A percentile compares a stretch with the other conserved stretches of the same genome.
Conservation (phyloP, 176 grass and related monocot species). For the Metroxylon sagu region DNA sequence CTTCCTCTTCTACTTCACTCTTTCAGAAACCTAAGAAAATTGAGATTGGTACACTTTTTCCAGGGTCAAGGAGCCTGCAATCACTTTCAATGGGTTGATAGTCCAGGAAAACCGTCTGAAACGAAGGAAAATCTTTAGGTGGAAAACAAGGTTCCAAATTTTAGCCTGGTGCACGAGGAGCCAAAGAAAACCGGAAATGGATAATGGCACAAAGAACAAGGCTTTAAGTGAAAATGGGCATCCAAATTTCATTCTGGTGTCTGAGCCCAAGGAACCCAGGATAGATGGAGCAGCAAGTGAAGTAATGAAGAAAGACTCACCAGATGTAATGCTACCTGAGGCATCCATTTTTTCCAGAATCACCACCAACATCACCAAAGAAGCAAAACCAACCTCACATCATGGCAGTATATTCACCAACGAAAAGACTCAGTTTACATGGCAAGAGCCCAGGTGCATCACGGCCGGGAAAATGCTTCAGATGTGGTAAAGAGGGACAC, state of each 20-base stretch:
- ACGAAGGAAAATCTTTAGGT: not conserved
- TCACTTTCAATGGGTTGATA: slow-evolving; percentile 9
- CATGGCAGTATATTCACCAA: not conserved
- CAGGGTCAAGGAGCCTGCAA: slow-evolving; percentile 46
- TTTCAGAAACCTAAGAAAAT: too few relatives aligned
- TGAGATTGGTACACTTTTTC: not conserved
- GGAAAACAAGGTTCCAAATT: not conserved
- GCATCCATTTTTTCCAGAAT: too few relatives aligned
- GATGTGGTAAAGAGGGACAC: slow-evolving; percentile 26
- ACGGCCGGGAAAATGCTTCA: not conserved
- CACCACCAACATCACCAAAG: not conserved
- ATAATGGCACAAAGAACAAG: not conserved
- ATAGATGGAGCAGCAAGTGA: not conserved
- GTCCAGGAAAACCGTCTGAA: not conserved
- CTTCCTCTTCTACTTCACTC: too few relatives aligned
- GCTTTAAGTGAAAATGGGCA: too few relatives aligned
- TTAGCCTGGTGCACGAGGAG: slow-evolving; percentile 6
- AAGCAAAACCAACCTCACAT: not conserved
- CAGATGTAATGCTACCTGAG: too few relatives aligned
- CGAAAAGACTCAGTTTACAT: not conserved
- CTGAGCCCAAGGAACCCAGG: not conserved
- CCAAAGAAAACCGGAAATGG: not conserved
- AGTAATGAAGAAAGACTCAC: too few relatives aligned
- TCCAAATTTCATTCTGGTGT: too few relatives aligned
- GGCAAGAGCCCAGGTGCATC: not conserved